Conservation (phyloP, 257 asterid species). For the Capsicum pubescens region DNA sequence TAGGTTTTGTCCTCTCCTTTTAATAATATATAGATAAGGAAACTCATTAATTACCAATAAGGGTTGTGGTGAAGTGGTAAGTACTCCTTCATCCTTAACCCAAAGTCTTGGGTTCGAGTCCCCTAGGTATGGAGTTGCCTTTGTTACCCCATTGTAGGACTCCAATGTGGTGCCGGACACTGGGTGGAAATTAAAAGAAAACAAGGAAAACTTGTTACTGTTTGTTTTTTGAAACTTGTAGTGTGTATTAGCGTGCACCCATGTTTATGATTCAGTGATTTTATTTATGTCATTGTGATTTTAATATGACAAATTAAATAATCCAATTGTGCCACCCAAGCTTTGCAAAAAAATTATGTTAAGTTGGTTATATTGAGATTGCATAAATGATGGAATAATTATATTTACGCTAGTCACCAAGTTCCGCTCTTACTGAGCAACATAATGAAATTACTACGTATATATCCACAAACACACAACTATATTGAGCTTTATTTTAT, state of each 20-base stretch:
- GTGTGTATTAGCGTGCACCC: neutral
- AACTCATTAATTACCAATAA: too few species aligned
- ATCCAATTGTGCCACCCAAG: neutral
- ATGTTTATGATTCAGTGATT: neutral
- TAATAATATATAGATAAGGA: too few species aligned
- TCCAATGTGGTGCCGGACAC: too few species aligned
- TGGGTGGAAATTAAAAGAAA: neutral
- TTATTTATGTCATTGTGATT: neutral
- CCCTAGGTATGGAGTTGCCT: too few species aligned
- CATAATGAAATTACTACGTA: neutral
- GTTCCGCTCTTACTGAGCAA: neutral
- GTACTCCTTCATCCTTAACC: too few species aligned
- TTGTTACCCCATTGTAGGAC: too few species aligned
- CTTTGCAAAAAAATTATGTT: neutral
- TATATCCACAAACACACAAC: neutral
- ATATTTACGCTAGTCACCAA: neutral
- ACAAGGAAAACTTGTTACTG: neutral
- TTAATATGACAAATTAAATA: neutral
- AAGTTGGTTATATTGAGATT: slow-evolving; percentile 5
- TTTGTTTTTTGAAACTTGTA: neutral
- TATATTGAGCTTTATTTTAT: neutral
- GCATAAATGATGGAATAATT: neutral
- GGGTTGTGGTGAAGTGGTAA: too few species aligned
- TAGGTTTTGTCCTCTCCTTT: too few species aligned
- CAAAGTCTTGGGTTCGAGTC: too few species aligned